These are phyloP conservation scores for Thyridium curvatum DNA, from an alignment of 2,329 filamentous ascomycete genomes.

Conservation along the genomic window DNA sequence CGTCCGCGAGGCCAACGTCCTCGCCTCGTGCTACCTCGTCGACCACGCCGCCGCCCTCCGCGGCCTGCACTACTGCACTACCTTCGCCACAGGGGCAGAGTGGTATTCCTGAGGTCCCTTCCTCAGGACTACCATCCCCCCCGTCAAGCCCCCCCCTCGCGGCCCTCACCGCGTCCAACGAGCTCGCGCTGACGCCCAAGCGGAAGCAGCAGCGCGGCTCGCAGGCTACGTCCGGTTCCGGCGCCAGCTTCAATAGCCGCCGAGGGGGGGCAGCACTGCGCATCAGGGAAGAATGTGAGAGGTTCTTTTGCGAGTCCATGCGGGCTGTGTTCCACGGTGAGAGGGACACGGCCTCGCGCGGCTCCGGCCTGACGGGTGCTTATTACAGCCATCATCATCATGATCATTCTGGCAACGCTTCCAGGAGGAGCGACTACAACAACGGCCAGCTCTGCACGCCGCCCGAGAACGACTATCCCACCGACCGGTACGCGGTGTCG, in stretches of 20 bases:
- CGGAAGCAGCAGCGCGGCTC: constrained; percentile 32
- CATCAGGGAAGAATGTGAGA: constrained; percentile 99
- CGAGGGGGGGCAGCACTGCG: constrained; percentile 90
- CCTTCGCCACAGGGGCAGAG: constrained; percentile 61
- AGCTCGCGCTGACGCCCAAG: constrained; percentile 59
- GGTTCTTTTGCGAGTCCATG: constrained; percentile 98
- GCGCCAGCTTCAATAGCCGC: constrained; percentile 35
- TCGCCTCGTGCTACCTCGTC: constrained; percentile 88
- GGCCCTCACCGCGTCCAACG: constrained; percentile 62
- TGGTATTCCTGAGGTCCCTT: constrained; percentile 92
- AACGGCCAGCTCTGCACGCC: constrained; percentile 31
- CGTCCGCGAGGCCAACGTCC: constrained; percentile 64
- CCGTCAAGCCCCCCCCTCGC: constrained; percentile 85
- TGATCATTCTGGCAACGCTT: constrained; percentile 12
- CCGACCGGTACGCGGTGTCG: constrained; percentile 12
- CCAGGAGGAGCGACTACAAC: constrained; percentile 11
- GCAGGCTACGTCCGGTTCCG: constrained; percentile 16
- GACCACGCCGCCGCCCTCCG: constrained; percentile 66
- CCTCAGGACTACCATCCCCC: constrained; percentile 78
- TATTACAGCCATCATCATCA: constrained; percentile 24
- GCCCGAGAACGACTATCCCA: constrained; percentile 36
- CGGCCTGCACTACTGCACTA: constrained; percentile 94
- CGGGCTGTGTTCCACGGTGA: constrained; percentile 93
- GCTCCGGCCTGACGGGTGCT: constrained; percentile 85
- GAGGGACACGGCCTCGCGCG: constrained; percentile 69